A percentile compares a stretch with the other conserved stretches of the same genome.
Evolutionary conservation across 257 asterid genomes (phyloP).

Genomic region (Nicotiana benthamiana): DNA sequence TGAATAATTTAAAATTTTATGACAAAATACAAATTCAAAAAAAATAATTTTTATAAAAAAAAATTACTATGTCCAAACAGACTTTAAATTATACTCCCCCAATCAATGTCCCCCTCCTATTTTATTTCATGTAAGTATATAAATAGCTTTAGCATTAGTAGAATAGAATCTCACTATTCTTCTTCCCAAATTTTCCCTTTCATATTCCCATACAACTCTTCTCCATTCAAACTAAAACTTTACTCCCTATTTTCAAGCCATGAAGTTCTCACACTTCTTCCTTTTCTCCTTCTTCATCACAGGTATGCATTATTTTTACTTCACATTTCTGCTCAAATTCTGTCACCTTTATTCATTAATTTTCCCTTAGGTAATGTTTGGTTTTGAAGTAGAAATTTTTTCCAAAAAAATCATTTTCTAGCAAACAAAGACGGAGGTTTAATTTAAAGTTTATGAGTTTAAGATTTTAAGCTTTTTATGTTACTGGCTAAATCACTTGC

Average conservation of each 20-base stretch:
- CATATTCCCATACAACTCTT: background rate
- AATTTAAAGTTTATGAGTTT: too few relatives aligned
- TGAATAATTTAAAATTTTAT: too few relatives aligned
- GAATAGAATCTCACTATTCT: background rate
- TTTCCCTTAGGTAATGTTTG: too few relatives aligned
- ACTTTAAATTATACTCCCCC: background rate
- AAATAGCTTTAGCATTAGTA: background rate
- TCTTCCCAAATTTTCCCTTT: background rate
- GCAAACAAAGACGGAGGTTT: too few relatives aligned
- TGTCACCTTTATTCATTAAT: background rate
- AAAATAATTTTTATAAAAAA: too few relatives aligned
- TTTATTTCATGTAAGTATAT: background rate
- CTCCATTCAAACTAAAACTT: background rate
- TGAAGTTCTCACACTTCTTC: conserved; percentile 32
- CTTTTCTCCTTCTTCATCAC: conserved; percentile 29
- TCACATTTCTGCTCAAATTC: background rate
- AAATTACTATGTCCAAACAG: too few relatives aligned
- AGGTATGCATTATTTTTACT: conserved; percentile 18
- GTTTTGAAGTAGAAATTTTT: too few relatives aligned
- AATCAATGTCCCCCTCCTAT: background rate
- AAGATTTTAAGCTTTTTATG: too few relatives aligned
- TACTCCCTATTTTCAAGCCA: background rate
- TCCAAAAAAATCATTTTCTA: too few relatives aligned
- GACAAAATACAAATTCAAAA: too few relatives aligned
- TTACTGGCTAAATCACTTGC: too few relatives aligned